Evolutionary conservation across 2,329 filamentous ascomycete species (phyloP).

Genomic region (Didymella arachidicola): DNA sequence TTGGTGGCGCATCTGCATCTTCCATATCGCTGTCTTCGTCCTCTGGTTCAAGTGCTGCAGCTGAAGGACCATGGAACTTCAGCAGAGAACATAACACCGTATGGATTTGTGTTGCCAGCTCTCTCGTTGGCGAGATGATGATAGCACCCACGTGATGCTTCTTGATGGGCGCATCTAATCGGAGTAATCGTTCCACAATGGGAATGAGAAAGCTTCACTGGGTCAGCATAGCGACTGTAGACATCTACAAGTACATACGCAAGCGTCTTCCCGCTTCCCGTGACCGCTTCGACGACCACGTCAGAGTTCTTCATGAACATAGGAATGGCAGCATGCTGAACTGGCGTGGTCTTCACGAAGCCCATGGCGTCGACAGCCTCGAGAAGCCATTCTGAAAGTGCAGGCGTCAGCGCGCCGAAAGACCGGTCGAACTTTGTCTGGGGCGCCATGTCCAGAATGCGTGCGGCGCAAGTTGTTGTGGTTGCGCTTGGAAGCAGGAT

Average conservation of each 20-base stretch:
- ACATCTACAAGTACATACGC: conserved; percentile 28
- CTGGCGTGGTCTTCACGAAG: conserved; percentile 87
- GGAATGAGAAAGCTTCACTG: conserved; percentile 73
- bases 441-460: conserved; percentile 40
- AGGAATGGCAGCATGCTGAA: conserved; percentile 91
- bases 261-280: conserved; percentile 48
- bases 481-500: conserved; percentile 11
- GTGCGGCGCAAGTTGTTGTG: conserved; percentile 12
- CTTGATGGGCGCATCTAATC: conserved; percentile 81
- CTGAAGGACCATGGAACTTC: conserved; percentile 82
- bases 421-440: conserved; percentile 54
- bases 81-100: conserved; percentile 79
- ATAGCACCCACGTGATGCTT: conserved; percentile 91
- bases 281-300: conserved; percentile 80
- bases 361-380: conserved; percentile 86
- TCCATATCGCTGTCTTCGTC: conserved; percentile 54
- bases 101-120: conserved; percentile 90
- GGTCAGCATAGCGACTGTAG: not conserved
- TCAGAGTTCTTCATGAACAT: conserved; percentile 90
- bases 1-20: conserved; percentile 49
- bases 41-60: conserved; percentile 67
- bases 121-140: conserved; percentile 90
- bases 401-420: conserved; percentile 74
- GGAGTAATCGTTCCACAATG: conserved; percentile 80
- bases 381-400: conserved; percentile 82